These are phyloP conservation scores for Diaporthe citri DNA, from an alignment of 2,329 filamentous ascomycete genomes.

Conservation along the genomic window DNA sequence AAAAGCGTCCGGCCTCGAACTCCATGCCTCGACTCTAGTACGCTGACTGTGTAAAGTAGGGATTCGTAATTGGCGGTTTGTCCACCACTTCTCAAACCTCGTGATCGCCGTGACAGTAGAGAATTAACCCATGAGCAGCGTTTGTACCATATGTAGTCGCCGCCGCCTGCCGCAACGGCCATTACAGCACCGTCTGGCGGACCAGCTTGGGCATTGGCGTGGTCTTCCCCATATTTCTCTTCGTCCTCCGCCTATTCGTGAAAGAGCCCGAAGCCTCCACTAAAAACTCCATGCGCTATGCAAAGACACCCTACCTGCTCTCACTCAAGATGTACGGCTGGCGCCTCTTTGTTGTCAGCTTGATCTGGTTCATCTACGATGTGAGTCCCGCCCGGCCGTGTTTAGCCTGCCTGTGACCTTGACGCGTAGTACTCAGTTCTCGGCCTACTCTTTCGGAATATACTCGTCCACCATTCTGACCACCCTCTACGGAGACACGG, in stretches of 20 bases:
- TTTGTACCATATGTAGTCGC: conserved; percentile 59
- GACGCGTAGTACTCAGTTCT: conserved; percentile 67
- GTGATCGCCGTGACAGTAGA: neutral
- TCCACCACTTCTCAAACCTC: conserved; percentile 59
- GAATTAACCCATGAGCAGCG: neutral
- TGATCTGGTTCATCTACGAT: conserved; percentile 77
- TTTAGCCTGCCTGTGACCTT: neutral
- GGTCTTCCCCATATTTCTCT: conserved; percentile 79
- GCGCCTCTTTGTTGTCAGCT: conserved; percentile 75
- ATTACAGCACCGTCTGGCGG: conserved; percentile 84
- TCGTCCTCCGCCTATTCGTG: conserved; percentile 79
- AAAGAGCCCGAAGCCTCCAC: conserved; percentile 84
- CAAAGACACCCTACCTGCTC: conserved; percentile 67
- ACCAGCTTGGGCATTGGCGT: conserved; percentile 82
- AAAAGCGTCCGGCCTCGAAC: too few species aligned
- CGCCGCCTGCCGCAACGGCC: conserved; percentile 67
- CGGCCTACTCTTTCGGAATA: conserved; percentile 85
- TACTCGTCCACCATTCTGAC: conserved; percentile 83
- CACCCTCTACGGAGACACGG: conserved; percentile 68
- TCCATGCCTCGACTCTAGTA: neutral
- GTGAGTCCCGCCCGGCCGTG: neutral
- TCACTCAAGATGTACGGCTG: conserved; percentile 78
- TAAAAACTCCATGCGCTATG: conserved; percentile 75
- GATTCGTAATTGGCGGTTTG: conserved; percentile 79
- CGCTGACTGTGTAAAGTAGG: conserved; percentile 55